Evolutionary conservation across 1,284 basidiomycete genomes (phyloP), one percentile per base, ranked within the genome.

Genomic region (Heterobasidion irregulare): DNA sequence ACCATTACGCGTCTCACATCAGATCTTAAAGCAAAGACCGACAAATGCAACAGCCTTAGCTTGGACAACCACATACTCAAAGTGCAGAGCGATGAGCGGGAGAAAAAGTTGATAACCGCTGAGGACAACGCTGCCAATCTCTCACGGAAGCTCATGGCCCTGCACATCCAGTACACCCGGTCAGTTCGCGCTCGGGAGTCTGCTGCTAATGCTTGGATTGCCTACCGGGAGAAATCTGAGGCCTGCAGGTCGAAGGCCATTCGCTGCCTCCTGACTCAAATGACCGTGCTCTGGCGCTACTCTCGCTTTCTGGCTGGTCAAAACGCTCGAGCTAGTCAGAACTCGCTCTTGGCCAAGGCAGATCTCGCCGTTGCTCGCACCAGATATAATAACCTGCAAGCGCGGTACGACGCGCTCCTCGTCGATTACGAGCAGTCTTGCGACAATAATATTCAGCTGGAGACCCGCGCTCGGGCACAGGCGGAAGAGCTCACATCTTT

Each of bases 201-300:
- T 12, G 54, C 54, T 36, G 54, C 54, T 12, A 16, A 55, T 15
- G 48, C 49, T 6, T 51, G 48, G 54, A 51, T 55, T 15, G 49
- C 36, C n/a, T 54, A 47, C 47, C 46, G 53, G n/a, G n/a, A 51
- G 18, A 38, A 33, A 13, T 52, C 43, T 10, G 19, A 43, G 2
- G 18, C 41, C 12, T 32, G n/a, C 8, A 19, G 35, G 16, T 26
- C 32, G 8, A 51, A 44, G 43, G 18, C 47, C 8, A 18, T 33
- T 9, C 49, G 54, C 43, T 51, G 36, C 12, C 50, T 55, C 34
- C 36, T 55, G 12, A 18, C 45, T 33, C 32, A 50, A 18, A 10
- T 49, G 15, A 12, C 41, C 15, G 43, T 55, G 4, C 54, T 55
- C 54, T 55, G 54, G 54, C 38, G 19, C 33, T 51, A 36, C 36